Base-by-base conservation (phyloP, 2,329 filamentous ascomycete genomes). In the Phoma sp. region DNA sequence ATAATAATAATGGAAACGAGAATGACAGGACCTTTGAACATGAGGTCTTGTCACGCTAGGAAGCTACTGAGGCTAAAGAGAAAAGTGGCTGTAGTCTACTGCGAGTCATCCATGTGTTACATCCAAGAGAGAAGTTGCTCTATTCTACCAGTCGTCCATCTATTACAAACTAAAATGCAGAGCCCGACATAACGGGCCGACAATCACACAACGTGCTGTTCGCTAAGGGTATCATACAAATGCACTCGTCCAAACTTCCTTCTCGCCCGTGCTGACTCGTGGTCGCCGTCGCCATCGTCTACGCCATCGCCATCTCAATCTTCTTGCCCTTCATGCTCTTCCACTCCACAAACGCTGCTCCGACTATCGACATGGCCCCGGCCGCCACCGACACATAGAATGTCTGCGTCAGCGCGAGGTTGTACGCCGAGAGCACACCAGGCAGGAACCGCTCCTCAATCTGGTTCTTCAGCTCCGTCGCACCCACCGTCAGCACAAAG, bases 401-500 rank as follows among this genome's bases (percentile, higher is more conserved):
- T 0, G 82, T 82, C 54, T 81, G 74, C 2, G 80, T 80, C 33
- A 91, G 72, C 0, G 86, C 79, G 22, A 77, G 70, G 67, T 90
- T 90, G 75, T 91, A 91, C 0, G 86, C 88, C 0, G 77, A 60
- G 1, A 87, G 76, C 8, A 92, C 86, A 0, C 77, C 74, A 2
- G 71, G 66, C 4, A 87, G 70, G 54, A 80, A 83, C 55, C 84
- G 63, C 0, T 73, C 60, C 0, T 81, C 76, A 24, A 91, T 83
- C 2, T 77, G 69, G 37, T 69, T 60, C 55, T 82, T 81, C 21
- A 93, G 77, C 41, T 85, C 81, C 0, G 88, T 91, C 1, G 83
- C 83, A 33, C 83, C 84, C 4, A 77, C 77, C 1, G 63, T 63
- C 13, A 80, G 67, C 2, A 84, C 78, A n/a, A 78, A 57, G 12